Evolutionary conservation across 768 basidiomycete species (phyloP).

Genomic region (Chlorophyllum brunneum): DNA sequence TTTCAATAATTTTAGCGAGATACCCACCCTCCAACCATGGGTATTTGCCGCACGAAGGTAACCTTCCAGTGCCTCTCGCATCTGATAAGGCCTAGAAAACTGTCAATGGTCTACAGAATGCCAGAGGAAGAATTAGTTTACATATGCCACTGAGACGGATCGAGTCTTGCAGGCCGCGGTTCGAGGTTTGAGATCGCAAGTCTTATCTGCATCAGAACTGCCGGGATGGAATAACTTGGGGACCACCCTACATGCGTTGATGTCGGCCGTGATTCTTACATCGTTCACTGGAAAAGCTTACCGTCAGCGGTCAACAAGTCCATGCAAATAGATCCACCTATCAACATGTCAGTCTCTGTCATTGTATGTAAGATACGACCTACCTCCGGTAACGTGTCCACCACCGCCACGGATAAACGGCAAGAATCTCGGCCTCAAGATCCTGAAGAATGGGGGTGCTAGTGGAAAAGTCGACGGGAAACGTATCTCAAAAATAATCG

Average conservation of each 20-base stretch:
- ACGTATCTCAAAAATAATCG: constrained; percentile 68
- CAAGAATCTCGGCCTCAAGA: constrained; percentile 68
- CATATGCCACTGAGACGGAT: constrained; percentile 44
- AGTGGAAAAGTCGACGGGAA: constrained; percentile 66
- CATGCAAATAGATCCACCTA: constrained; percentile 75
- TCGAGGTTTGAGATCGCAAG: constrained; percentile 67
- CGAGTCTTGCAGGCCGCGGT: constrained; percentile 58
- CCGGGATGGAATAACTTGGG: constrained; percentile 56
- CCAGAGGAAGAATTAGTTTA: constrained; percentile 17
- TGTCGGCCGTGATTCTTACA: neutral
- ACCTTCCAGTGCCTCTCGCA: constrained; percentile 57
- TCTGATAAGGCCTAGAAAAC: constrained; percentile 37
- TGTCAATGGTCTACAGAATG: constrained; percentile 4
- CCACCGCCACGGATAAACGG: constrained; percentile 71
- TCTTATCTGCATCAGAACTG: constrained; percentile 61
- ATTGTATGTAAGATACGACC: neutral
- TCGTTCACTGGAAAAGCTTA: constrained; percentile 20
- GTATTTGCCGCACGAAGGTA: constrained; percentile 61
- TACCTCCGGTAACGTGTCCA: constrained; percentile 63
- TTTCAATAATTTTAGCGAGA: neutral
- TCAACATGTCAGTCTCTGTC: neutral
- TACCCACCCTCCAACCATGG: constrained; percentile 58
- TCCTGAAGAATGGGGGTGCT: constrained; percentile 73
- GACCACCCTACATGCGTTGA: constrained; percentile 47
- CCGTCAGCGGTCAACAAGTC: constrained; percentile 64